These are phyloP conservation scores for Sporothrix protearum DNA, from an alignment of 2,329 filamentous ascomycete species.

Conservation along the genomic window DNA sequence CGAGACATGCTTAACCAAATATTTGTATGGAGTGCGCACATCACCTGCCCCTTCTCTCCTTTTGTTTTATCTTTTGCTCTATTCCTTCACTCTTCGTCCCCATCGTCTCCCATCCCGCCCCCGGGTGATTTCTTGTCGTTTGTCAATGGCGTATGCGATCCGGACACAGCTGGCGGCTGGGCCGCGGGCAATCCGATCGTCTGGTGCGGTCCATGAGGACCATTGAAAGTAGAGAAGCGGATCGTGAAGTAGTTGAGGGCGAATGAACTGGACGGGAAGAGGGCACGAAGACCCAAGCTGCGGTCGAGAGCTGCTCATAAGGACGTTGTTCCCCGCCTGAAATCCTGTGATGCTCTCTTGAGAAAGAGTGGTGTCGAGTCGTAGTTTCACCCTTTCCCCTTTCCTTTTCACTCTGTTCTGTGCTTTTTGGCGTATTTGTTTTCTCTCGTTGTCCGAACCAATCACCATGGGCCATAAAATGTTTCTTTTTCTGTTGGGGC, in stretches of 20 bases:
- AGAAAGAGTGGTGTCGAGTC: neutral
- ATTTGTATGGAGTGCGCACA: neutral
- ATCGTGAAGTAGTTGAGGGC: neutral
- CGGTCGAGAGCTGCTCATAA: neutral
- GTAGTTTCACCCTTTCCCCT: neutral
- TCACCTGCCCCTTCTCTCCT: neutral
- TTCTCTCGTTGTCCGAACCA: neutral
- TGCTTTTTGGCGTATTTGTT: neutral
- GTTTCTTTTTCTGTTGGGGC: conserved; percentile 17
- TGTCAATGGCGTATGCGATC: neutral
- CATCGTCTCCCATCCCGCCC: neutral
- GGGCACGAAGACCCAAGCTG: too few relatives aligned
- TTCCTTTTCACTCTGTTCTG: too few relatives aligned
- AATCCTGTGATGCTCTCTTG: neutral
- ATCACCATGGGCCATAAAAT: neutral
- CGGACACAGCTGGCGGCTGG: neutral
- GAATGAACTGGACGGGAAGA: neutral
- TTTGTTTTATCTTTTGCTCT: neutral
- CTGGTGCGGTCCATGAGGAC: neutral
- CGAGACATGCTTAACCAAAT: neutral
- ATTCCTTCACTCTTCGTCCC: neutral
- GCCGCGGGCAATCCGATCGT: neutral
- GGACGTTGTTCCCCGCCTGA: neutral
- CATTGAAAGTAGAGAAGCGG: neutral
- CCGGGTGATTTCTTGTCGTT: neutral